These are phyloP conservation scores for Chlorella sp. DNA, from an alignment of 139 green algal genomes.

Conservation along the genomic window DNA sequence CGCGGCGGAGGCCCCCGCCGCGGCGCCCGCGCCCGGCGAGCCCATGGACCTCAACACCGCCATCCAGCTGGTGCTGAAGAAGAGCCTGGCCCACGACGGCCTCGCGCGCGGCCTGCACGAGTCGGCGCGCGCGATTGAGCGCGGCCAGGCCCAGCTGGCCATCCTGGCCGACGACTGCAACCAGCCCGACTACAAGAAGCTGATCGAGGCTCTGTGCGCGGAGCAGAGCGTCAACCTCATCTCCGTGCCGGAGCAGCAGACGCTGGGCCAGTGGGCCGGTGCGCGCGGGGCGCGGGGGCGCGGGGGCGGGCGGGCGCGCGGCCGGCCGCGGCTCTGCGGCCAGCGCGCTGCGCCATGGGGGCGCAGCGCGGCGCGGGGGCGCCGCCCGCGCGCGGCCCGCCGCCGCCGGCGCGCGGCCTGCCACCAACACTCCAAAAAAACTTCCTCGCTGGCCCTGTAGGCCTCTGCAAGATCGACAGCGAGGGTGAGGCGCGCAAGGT, in stretches of 20 bases:
- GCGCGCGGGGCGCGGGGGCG: too few relatives aligned
- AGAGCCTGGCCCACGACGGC: constrained; percentile 95
- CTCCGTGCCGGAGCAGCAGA: constrained; percentile 86
- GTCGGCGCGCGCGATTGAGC: constrained; percentile 77
- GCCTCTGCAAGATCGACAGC: constrained; percentile 98
- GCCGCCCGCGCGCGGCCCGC: too few relatives aligned
- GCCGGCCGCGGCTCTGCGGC: too few relatives aligned
- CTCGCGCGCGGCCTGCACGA: constrained; percentile 95
- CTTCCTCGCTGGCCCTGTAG: constrained; percentile 40
- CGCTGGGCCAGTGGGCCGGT: constrained; percentile 91
- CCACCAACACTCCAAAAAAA: too few relatives aligned
- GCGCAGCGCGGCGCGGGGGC: too few relatives aligned
- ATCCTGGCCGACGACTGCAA: constrained; percentile 99
- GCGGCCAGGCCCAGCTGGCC: constrained; percentile 89
- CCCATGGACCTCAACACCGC: constrained; percentile 97
- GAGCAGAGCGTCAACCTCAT: constrained; percentile 98
- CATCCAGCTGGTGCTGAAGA: constrained; percentile 96
- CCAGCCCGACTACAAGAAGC: constrained; percentile 99
- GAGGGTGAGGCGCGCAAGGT: constrained; percentile 98
- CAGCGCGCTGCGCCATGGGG: too few relatives aligned
- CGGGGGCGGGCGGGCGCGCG: too few relatives aligned
- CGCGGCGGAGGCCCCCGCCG: constrained; percentile 34
- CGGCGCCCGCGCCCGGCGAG: constrained; percentile 81
- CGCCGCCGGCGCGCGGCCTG: too few relatives aligned
- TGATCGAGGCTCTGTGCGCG: constrained; percentile 97